Conservation (phyloP, 2,329 filamentous ascomycete species). For the Trichoderma lentiforme region DNA sequence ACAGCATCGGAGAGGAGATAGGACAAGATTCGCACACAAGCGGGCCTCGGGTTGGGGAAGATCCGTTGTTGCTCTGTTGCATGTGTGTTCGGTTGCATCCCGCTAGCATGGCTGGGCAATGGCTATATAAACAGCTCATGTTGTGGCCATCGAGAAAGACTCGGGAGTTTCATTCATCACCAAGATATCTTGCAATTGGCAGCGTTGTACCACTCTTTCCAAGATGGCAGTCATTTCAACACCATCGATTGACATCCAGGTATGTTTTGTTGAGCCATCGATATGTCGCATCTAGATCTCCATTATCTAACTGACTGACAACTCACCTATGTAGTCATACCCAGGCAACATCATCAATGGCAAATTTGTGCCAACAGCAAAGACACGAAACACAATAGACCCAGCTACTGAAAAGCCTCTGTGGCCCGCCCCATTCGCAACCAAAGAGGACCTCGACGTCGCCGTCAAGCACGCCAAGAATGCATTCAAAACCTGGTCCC, state of each 20-base stretch:
- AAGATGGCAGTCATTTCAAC: not conserved
- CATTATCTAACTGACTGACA: not conserved
- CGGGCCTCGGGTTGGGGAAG: not conserved
- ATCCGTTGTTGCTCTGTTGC: not conserved
- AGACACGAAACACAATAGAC: conserved; percentile 26
- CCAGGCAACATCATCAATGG: conserved; percentile 27
- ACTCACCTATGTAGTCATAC: conserved; percentile 1
- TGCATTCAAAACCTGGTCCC: conserved; percentile 32
- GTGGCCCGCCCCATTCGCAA: conserved; percentile 29
- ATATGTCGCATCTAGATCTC: not conserved
- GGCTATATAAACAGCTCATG: not conserved
- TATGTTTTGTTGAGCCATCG: not conserved
- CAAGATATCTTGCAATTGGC: not conserved
- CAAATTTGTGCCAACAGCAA: conserved; percentile 21
- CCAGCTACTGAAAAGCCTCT: conserved; percentile 33
- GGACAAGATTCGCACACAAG: not conserved
- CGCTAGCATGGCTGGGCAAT: not conserved
- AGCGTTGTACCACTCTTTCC: not conserved
- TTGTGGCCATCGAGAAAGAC: not conserved
- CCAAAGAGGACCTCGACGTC: conserved; percentile 29
- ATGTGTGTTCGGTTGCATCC: not conserved
- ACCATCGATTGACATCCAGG: conserved; percentile 2
- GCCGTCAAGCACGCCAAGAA: conserved; percentile 28
- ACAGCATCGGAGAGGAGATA: not conserved
- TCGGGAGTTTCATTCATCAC: not conserved